Base-by-base conservation (phyloP, 768 basidiomycete species). In the Mycena chlorophos region DNA sequence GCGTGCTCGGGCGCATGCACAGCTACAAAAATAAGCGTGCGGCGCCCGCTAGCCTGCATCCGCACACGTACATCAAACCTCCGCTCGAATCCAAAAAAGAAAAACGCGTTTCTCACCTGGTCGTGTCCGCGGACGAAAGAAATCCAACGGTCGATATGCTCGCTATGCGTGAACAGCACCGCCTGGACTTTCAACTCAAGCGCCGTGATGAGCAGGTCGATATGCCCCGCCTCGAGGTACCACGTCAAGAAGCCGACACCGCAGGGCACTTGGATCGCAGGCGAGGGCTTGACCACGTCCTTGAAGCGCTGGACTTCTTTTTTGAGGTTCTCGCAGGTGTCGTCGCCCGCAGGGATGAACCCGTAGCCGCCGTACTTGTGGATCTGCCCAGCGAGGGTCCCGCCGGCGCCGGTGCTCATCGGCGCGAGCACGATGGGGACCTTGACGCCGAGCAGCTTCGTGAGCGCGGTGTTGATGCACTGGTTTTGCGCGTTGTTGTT, bases 311-410 rank as follows among this genome's bases (percentile, higher is more conserved):
- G 34, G 37, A 51, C 20, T 37, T 51, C 49, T n/a, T 51, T 39
- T 37, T 51, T 27, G 19, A 51, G 49, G 38, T 13, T 51, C 34
- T 51, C 49, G 49, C 27, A 30, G 14, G 49, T 51, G 49, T 39
- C 49, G 37, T 51, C 49, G 12, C 49, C 49, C 38, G 37, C 1
- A 5, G 13, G 20, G 31, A 30, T 31, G 19, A 20, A 20, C 13
- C 31, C 22, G n/a, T 10, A 19, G 23, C 25, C 17, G 26, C 20
- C 20, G 49, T 25, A 19, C 3, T 39, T 38, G 3, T 20, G 13
- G 12, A 51, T 37, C 27, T 51, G 31, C 8, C 12, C 49, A 25
- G 49, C 37, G 37, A 51, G 49, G n/a, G 19, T 37, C 13, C 34
- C 49, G 2, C 49, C 49, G 37, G 20, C 37, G 4, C 37, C 49